These are phyloP conservation scores for Suillus americanus DNA, from an alignment of 768 basidiomycete genomes.

Conservation along the genomic window DNA sequence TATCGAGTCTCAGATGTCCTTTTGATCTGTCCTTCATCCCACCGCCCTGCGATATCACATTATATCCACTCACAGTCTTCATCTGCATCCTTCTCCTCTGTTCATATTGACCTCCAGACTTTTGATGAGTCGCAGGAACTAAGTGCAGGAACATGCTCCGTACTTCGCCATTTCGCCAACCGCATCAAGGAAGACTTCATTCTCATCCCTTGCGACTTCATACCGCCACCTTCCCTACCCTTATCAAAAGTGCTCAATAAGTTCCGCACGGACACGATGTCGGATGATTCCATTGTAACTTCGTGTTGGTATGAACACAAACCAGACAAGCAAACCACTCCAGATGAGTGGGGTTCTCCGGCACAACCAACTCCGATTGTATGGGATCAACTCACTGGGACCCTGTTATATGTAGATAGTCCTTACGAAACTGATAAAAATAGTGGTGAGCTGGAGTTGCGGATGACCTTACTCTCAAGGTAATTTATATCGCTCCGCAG, in stretches of 20 bases:
- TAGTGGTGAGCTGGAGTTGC: conserved; percentile 67
- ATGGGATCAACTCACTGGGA: conserved; percentile 66
- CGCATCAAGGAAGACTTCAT: conserved; percentile 86
- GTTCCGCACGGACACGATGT: conserved; percentile 71
- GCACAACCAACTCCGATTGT: conserved; percentile 52
- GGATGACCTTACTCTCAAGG: conserved; percentile 74
- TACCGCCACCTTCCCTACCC: conserved; percentile 73
- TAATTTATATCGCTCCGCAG: conserved; percentile 28
- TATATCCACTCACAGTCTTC: conserved; percentile 80
- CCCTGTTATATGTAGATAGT: conserved; percentile 72
- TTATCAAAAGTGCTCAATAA: conserved; percentile 73
- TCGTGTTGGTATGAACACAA: conserved; percentile 62
- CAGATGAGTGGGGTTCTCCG: conserved; percentile 67
- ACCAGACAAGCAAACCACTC: conserved; percentile 51
- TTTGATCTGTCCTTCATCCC: conserved; percentile 78
- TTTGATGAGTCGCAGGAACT: conserved; percentile 73
- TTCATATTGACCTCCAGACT: conserved; percentile 76
- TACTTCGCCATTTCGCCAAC: conserved; percentile 73
- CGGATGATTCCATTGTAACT: conserved; percentile 63
- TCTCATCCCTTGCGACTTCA: conserved; percentile 87
- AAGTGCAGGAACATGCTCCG: conserved; percentile 67
- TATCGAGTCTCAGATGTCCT: conserved; percentile 63
- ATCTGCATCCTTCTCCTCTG: conserved; percentile 54
- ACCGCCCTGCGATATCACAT: conserved; percentile 75
- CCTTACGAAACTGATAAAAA: conserved; percentile 67